Conservation (phyloP, 2,329 filamentous ascomycete species). For the Scopulariopsis brevicaulis region DNA sequence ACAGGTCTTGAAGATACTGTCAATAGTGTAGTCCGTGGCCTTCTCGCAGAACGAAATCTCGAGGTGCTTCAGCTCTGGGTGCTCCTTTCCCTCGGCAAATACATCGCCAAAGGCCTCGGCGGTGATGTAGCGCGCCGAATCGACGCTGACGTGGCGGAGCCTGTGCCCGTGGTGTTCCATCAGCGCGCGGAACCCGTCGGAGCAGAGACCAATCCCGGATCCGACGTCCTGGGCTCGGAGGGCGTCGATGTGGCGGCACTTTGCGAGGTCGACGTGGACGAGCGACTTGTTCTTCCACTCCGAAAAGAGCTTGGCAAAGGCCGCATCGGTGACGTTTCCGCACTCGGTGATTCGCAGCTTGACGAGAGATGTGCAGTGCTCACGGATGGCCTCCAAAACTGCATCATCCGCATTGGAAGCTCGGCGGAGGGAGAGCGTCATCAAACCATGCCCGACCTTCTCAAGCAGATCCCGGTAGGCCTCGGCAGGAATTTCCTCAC, state of each 20-base stretch:
- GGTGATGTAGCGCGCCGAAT: slow-evolving; percentile 74
- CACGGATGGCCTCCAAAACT: slow-evolving; percentile 60
- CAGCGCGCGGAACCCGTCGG: slow-evolving; percentile 63
- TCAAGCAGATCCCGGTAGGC: slow-evolving; percentile 50
- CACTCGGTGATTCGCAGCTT: slow-evolving; percentile 81
- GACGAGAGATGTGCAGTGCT: slow-evolving; percentile 51
- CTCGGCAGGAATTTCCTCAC: slow-evolving; percentile 41
- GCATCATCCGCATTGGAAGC: slow-evolving; percentile 57
- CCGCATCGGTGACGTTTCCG: slow-evolving; percentile 62
- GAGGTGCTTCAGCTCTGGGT: slow-evolving; percentile 57
- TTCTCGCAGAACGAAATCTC: slow-evolving; percentile 69
- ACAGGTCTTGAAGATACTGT: slow-evolving; percentile 51
- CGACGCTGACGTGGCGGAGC: slow-evolving; percentile 62
- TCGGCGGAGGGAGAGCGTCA: slow-evolving; percentile 65
- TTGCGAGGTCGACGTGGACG: slow-evolving; percentile 60
- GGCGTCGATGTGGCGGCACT: slow-evolving; percentile 68
- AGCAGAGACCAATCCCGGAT: slow-evolving; percentile 60
- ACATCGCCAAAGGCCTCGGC: slow-evolving; percentile 60
- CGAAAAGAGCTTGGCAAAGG: slow-evolving; percentile 61
- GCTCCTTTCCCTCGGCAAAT: slow-evolving; percentile 50
- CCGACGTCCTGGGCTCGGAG: slow-evolving; percentile 53
- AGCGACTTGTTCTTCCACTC: slow-evolving; percentile 67
- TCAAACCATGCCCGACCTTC: slow-evolving; percentile 52
- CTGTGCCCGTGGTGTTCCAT: slow-evolving; percentile 70
- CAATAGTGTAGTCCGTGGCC: slow-evolving; percentile 54